A percentile compares a stretch with the other conserved stretches of the same genome.
Conservation (phyloP, 257 asterid species). For the Rubia yunnanensis region DNA sequence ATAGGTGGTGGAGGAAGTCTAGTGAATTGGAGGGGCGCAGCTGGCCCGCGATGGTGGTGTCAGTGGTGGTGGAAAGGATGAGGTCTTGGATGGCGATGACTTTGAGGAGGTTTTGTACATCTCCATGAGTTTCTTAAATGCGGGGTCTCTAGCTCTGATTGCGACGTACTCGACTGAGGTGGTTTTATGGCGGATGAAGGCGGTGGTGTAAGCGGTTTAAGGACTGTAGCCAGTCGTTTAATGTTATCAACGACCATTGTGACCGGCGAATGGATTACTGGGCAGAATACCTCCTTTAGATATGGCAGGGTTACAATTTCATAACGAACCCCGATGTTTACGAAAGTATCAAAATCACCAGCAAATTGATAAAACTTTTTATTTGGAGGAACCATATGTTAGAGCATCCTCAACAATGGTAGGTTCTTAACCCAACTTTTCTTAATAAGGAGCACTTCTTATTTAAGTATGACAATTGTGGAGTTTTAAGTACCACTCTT, state of each 20-base stretch:
- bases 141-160: constrained; percentile 72
- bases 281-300: not conserved
- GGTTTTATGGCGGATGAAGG: constrained; percentile 56
- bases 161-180: constrained; percentile 59
- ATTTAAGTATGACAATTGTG: too few species aligned
- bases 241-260: constrained; percentile 4
- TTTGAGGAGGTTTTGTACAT: constrained; percentile 64
- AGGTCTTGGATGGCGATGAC: constrained; percentile 72
- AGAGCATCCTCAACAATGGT: too few species aligned
- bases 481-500: too few species aligned
- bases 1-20: constrained; percentile 72
- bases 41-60: constrained; percentile 8
- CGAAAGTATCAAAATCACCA: too few species aligned
- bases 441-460: too few species aligned
- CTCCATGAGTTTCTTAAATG: constrained; percentile 83
- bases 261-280: not conserved
- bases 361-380: too few species aligned
- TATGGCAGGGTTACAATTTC: not conserved
- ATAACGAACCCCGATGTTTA: too few species aligned
- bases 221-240: constrained; percentile 1
- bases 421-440: too few species aligned
- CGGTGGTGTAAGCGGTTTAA: constrained; percentile 8
- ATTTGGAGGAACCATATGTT: too few species aligned
- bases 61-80: constrained; percentile 38
- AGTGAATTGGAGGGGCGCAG: constrained; percentile 54